These are phyloP conservation scores for Chenopodium berlandieri DNA, from an alignment of 148 eudicot species.

Conservation along the genomic window DNA sequence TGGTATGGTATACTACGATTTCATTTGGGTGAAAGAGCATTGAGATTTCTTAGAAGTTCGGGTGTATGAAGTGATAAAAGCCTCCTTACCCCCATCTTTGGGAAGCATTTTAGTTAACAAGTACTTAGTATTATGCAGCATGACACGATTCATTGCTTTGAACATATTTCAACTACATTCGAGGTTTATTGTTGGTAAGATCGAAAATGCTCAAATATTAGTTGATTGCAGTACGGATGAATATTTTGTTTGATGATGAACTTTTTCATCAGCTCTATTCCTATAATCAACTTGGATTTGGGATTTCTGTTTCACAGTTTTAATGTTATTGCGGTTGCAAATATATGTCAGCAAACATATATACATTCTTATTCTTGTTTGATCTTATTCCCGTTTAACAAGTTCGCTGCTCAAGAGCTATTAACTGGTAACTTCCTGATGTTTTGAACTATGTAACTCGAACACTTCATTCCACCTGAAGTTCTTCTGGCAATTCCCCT, in stretches of 20 bases:
- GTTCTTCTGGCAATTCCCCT: not conserved
- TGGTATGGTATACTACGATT: too few species aligned
- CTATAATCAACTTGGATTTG: not conserved
- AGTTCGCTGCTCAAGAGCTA: not conserved
- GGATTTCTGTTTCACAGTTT: not conserved
- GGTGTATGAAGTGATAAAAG: too few species aligned
- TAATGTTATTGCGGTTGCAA: not conserved
- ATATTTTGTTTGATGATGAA: not conserved
- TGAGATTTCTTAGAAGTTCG: not conserved
- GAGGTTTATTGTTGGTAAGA: not conserved
- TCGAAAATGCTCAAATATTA: not conserved
- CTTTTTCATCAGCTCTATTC: not conserved
- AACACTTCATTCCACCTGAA: not conserved
- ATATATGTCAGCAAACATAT: not conserved
- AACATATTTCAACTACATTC: not conserved
- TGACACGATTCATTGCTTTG: not conserved
- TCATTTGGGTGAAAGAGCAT: too few species aligned
- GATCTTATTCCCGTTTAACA: too few species aligned
- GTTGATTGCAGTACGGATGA: not conserved
- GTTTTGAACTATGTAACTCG: not conserved
- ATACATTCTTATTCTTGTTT: too few species aligned
- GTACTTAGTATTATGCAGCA: not conserved
- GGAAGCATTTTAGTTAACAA: not conserved
- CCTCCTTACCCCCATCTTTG: not conserved
- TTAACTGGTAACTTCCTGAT: not conserved